phyloP scores from a whole-genome alignment of 495 filamentous ascomycete species.

The Trichocladium uniseriatum region DNA sequence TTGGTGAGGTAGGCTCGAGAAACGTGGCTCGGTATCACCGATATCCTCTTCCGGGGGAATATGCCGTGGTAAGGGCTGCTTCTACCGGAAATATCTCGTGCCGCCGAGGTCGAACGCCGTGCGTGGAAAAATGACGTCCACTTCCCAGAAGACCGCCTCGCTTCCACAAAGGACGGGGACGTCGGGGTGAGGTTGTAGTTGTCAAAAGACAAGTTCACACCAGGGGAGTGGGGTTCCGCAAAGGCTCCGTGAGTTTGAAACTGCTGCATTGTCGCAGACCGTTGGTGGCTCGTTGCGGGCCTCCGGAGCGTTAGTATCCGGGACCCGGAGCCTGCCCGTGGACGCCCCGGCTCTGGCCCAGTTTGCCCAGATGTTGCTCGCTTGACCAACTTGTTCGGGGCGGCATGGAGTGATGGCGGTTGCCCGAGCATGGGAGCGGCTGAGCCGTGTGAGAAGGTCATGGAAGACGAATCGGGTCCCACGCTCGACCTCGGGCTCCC shows the following conservation, averaged over 20 bases:
- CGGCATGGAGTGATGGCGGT: slow-evolving; percentile 33
- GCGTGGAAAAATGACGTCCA: slow-evolving; percentile 44
- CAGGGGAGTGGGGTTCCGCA: slow-evolving; percentile 14
- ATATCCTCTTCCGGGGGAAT: slow-evolving; percentile 24
- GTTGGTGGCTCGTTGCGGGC: slow-evolving; percentile 82
- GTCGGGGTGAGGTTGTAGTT: slow-evolving; percentile 17
- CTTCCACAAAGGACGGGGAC: slow-evolving; percentile 5
- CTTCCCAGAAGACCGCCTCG: slow-evolving; percentile 15
- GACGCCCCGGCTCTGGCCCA: slow-evolving; percentile 31
- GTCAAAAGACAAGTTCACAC: slow-evolving; percentile 29
- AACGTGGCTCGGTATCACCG: slow-evolving; percentile 11
- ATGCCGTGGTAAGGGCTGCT: slow-evolving; percentile 17
- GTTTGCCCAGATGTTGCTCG: slow-evolving; percentile 54
- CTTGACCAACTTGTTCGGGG: slow-evolving; percentile 85
- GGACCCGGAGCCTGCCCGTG: slow-evolving; percentile 39
- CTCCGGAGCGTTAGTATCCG: slow-evolving; percentile 54
- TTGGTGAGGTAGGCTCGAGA: slow-evolving; percentile 27
- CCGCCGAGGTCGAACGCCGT: slow-evolving; percentile 11
- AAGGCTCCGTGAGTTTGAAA: slow-evolving; percentile 21
- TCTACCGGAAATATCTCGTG: slow-evolving; percentile 18
- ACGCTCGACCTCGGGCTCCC: slow-evolving; percentile 56
- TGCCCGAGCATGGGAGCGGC: slow-evolving; percentile 52
- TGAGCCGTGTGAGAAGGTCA: slow-evolving; percentile 64
- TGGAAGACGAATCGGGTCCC: slow-evolving; percentile 56
- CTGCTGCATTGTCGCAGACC: slow-evolving; percentile 60